Conservation (phyloP, 768 basidiomycete species). For the Termitomyces sp. region DNA sequence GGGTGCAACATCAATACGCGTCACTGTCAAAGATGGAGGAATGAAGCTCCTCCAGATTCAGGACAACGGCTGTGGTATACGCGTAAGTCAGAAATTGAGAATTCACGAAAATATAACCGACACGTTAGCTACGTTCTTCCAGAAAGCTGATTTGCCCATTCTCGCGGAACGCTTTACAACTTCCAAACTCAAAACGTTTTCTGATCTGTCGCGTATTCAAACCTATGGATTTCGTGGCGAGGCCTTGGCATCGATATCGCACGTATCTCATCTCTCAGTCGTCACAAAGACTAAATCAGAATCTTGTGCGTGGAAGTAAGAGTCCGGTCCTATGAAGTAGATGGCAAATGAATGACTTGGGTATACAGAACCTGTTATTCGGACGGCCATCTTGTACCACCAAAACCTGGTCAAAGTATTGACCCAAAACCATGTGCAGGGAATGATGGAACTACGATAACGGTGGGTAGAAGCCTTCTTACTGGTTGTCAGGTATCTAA, state of each 20-base stretch:
- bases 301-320: constrained; percentile 91
- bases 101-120: background rate
- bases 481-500: background rate
- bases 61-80: constrained; percentile 95
- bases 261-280: constrained; percentile 86
- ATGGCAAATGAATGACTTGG: background rate
- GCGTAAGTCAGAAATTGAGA: constrained; percentile 40
- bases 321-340: constrained; percentile 4
- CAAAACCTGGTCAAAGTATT: constrained; percentile 64
- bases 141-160: constrained; percentile 88
- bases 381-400: constrained; percentile 69
- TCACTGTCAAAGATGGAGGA: constrained; percentile 93
- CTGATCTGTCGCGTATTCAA: constrained; percentile 76
- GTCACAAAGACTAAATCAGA: constrained; percentile 87
- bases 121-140: background rate
- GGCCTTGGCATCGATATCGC: constrained; percentile 93
- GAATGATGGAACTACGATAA: constrained; percentile 90
- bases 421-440: constrained; percentile 92
- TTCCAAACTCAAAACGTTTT: constrained; percentile 84
- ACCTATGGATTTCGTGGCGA: constrained; percentile 98
- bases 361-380: constrained; percentile 71
- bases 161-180: constrained; percentile 95
- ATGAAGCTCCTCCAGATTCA: constrained; percentile 93
- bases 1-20: constrained; percentile 77
- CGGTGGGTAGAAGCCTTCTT: constrained; percentile 40